Percentiles rank a stretch among this genome's conserved stretches.
Conservation (phyloP, 2,329 filamentous ascomycete species). For the Torrubiella hemipterigena region DNA sequence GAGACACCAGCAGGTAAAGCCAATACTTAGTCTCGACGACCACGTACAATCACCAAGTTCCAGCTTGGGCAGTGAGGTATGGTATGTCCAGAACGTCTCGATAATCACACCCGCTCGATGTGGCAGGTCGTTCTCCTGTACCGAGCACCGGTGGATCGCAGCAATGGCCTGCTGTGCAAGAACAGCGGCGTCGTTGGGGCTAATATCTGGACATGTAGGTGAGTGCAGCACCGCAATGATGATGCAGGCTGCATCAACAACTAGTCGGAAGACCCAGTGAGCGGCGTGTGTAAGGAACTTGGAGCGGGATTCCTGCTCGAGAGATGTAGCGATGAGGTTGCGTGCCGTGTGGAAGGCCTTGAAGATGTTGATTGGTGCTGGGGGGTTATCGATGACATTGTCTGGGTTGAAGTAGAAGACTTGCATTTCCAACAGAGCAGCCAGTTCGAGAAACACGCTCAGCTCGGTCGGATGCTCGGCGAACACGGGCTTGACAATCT, state of each 20-base stretch:
- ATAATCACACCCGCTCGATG: slow-evolving; percentile 31
- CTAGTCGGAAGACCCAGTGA: slow-evolving; percentile 34
- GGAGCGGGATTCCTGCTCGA: slow-evolving; percentile 27
- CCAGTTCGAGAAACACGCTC: slow-evolving; percentile 34
- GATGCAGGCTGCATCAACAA: slow-evolving; percentile 33
- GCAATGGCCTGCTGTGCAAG: slow-evolving; percentile 19
- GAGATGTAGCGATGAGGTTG: slow-evolving; percentile 27
- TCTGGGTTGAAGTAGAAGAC: slow-evolving; percentile 34
- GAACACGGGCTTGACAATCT: slow-evolving; percentile 32
- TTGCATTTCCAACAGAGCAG: slow-evolving; percentile 40
- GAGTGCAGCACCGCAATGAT: slow-evolving; percentile 33
- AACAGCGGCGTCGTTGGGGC: slow-evolving; percentile 15
- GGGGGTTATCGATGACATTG: slow-evolving; percentile 23
- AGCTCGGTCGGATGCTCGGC: slow-evolving; percentile 23
- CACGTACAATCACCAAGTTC: slow-evolving; percentile 28
- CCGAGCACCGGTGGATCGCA: slow-evolving; percentile 27
- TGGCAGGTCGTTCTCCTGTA: slow-evolving; percentile 37
- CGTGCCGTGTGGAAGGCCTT: slow-evolving; percentile 36
- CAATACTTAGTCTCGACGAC: slow-evolving; percentile 34
- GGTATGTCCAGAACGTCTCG: slow-evolving; percentile 34
- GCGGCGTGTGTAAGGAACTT: slow-evolving; percentile 33
- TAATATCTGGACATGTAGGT: slow-evolving; percentile 21
- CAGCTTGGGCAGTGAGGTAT: slow-evolving; percentile 22
- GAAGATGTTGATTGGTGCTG: slow-evolving; percentile 27
- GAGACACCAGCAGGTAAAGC: slow-evolving; percentile 38